phyloP scores from a whole-genome alignment of 2,329 filamentous ascomycete species.

The Graphium sp. region DNA sequence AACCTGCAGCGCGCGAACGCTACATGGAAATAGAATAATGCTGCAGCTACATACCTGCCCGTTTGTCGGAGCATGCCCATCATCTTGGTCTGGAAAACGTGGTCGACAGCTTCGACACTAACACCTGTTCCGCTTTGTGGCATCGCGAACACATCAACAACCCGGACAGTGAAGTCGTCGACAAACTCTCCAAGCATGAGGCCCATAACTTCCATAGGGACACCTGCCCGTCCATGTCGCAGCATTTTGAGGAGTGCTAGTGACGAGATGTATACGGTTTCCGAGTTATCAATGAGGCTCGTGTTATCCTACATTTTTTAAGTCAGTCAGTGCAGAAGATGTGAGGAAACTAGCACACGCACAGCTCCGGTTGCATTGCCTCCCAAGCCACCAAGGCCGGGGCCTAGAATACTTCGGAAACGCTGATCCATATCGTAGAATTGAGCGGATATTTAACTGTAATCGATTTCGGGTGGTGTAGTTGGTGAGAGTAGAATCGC shows the following conservation, averaged over 20 bases:
- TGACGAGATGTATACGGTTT: slow-evolving; percentile 98
- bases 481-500: no score
- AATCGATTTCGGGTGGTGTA: no score
- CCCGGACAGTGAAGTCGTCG: slow-evolving; percentile 53
- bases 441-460: no score
- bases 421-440: no score
- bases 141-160: slow-evolving; percentile 99
- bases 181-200: slow-evolving; percentile 54
- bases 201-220: slow-evolving; percentile 99
- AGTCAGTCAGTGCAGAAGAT: neutral
- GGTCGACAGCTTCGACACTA: slow-evolving; percentile 94
- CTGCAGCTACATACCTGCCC: slow-evolving; percentile 48
- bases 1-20: no score
- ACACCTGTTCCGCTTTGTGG: slow-evolving; percentile 96
- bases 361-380: slow-evolving; percentile 16
- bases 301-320: slow-evolving; percentile 56
- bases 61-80: slow-evolving; percentile 99
- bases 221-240: slow-evolving; percentile 88
- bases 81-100: slow-evolving; percentile 99
- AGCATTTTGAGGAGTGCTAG: slow-evolving; percentile 97
- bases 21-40: no score
- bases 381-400: slow-evolving; percentile 50
- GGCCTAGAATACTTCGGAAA: slow-evolving; percentile 75
- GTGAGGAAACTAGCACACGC: slow-evolving; percentile 1
- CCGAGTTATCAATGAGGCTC: slow-evolving; percentile 93